Evolutionary conservation across 176 grass and related monocot species (phyloP).

Genomic region (Puccinellia tenuiflora): DNA sequence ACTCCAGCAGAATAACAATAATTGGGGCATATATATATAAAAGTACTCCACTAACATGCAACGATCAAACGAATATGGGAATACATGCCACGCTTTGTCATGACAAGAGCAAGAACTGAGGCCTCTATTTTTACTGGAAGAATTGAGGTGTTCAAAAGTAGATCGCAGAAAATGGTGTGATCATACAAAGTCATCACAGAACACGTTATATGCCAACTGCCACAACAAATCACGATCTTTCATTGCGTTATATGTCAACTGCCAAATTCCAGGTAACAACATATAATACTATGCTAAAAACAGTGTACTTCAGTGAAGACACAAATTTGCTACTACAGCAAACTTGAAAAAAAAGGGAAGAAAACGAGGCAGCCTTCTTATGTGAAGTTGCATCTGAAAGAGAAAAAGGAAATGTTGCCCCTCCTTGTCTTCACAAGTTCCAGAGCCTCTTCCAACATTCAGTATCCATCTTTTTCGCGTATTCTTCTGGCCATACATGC

Average conservation of each 20-base stretch:
- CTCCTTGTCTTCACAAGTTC: slow-evolving; percentile 32
- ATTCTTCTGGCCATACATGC: background rate
- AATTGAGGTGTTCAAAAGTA: background rate
- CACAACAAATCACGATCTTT: slow-evolving; percentile 18
- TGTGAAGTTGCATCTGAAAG: background rate
- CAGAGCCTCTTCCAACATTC: slow-evolving; percentile 5
- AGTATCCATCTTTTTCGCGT: background rate
- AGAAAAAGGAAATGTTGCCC: background rate
- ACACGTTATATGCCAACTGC: background rate
- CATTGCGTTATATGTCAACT: background rate
- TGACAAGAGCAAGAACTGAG: background rate
- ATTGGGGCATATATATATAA: background rate
- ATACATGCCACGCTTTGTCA: background rate
- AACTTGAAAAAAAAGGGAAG: background rate
- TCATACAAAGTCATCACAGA: background rate
- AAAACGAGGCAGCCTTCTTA: background rate
- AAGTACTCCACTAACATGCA: slow-evolving; percentile 12
- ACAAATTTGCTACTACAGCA: slow-evolving; percentile 28
- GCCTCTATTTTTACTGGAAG: background rate
- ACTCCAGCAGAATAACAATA: background rate
- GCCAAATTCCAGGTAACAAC: background rate
- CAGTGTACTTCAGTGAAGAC: background rate
- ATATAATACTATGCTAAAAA: background rate
- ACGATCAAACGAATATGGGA: background rate
- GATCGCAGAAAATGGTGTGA: background rate